These are phyloP conservation scores for Malassezia brasiliensis DNA, from an alignment of 1,284 basidiomycete species.

Conservation along the genomic window DNA sequence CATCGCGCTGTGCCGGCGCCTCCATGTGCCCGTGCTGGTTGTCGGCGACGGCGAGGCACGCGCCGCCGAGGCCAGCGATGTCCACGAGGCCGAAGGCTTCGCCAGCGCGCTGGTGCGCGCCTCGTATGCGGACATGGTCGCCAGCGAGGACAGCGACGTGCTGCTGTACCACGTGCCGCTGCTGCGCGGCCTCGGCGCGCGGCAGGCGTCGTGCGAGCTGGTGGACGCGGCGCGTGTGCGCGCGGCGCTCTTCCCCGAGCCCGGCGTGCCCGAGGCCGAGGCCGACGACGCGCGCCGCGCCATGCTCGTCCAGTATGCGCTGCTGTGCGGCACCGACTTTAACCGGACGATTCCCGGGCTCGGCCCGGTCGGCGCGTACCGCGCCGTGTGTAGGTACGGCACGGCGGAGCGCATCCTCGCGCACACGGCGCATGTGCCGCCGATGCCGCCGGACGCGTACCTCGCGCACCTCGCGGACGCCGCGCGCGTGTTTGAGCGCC, in stretches of 20 bases:
- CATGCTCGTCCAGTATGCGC: slow-evolving; percentile 40
- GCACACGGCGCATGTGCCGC: slow-evolving; percentile 21
- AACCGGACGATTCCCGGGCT: slow-evolving; percentile 41
- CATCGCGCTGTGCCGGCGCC: slow-evolving; percentile 29
- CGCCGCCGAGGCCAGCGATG: no score
- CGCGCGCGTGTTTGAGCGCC: slow-evolving; percentile 28
- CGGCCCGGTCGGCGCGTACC: slow-evolving; percentile 14
- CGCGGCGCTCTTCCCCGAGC: slow-evolving; percentile 23
- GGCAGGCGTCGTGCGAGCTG: slow-evolving; percentile 22
- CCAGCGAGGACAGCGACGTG: slow-evolving; percentile 48
- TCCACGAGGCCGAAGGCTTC: slow-evolving; percentile 47
- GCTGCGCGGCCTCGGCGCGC: slow-evolving; percentile 35
- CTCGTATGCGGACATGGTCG: slow-evolving; percentile 42
- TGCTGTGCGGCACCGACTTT: slow-evolving; percentile 47
- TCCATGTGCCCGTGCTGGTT: slow-evolving; percentile 38
- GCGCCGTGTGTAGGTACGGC: not conserved
- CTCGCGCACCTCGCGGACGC: slow-evolving; percentile 31
- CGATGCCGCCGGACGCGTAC: slow-evolving; percentile 29
- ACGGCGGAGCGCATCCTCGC: not conserved
- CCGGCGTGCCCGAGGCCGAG: not conserved
- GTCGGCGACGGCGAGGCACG: slow-evolving; percentile 34
- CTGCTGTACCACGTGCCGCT: slow-evolving; percentile 44
- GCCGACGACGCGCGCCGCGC: slow-evolving; percentile 12
- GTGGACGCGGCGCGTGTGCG: slow-evolving; percentile 28
- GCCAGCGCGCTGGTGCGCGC: slow-evolving; percentile 38